These are phyloP conservation scores for Calcarisporium arbuscula DNA, from an alignment of 2,329 filamentous ascomycete genomes.

Conservation along the genomic window DNA sequence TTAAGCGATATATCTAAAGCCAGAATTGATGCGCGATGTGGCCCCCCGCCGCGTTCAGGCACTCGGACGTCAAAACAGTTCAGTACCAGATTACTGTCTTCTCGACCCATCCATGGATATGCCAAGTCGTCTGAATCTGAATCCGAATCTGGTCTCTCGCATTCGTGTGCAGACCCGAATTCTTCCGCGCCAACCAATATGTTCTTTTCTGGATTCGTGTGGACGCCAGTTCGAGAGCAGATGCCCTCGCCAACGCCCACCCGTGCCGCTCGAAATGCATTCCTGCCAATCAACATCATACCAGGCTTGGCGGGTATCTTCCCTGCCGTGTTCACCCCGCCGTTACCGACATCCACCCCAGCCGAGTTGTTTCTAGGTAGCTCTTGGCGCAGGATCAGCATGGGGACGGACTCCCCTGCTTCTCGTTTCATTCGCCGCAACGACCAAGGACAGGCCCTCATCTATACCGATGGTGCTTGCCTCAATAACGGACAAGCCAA, in stretches of 20 bases:
- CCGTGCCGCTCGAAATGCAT: too few species aligned
- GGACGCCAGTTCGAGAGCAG: background rate
- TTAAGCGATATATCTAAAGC: background rate
- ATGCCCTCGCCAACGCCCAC: too few species aligned
- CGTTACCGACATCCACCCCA: conserved; percentile 7
- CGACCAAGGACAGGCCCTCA: conserved; percentile 20
- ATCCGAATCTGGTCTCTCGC: too few species aligned
- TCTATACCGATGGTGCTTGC: conserved; percentile 40
- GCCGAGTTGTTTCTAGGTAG: conserved; percentile 6
- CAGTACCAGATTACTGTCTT: too few species aligned
- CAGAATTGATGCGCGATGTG: background rate
- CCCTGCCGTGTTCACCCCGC: conserved; percentile 11
- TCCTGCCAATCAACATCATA: too few species aligned
- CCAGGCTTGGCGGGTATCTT: conserved; percentile 9
- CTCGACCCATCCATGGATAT: too few species aligned
- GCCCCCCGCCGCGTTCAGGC: background rate
- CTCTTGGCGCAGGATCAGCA: too few species aligned
- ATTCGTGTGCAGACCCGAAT: too few species aligned
- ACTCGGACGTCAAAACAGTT: too few species aligned
- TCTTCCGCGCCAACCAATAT: too few species aligned
- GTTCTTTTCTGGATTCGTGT: background rate
- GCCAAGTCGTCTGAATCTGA: too few species aligned
- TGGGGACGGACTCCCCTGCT: background rate
- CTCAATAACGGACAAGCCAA: conserved; percentile 31
- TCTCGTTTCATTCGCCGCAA: conserved; percentile 9